Conservation (phyloP, 176 grass and related monocot genomes). For the Calamus simplicifolius region DNA sequence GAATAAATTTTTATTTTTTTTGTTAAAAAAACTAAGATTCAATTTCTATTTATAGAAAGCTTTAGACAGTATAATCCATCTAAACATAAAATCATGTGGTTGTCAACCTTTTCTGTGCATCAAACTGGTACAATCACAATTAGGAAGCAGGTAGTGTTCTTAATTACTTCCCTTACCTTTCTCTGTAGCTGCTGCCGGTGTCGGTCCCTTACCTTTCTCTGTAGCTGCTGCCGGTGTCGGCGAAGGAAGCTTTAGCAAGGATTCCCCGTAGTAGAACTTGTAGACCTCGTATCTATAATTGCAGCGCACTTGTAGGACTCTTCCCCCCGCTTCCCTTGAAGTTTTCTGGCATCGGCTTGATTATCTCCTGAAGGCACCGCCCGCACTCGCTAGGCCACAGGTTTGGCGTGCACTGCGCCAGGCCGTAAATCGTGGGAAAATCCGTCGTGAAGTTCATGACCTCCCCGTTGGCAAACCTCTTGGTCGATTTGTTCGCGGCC, state of each 20-base stretch:
- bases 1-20: too few relatives aligned
- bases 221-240: background rate
- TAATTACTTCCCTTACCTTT: too few relatives aligned
- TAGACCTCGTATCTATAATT: slow-evolving; percentile 36
- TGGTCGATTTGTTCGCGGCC: slow-evolving; percentile 20
- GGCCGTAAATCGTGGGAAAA: slow-evolving; percentile 27
- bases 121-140: too few relatives aligned
- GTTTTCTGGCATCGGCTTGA: background rate
- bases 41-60: too few relatives aligned
- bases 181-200: too few relatives aligned
- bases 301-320: slow-evolving; percentile 25
- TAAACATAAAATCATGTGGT: too few relatives aligned
- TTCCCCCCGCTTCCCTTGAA: slow-evolving; percentile 7
- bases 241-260: slow-evolving; percentile 24
- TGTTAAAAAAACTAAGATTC: too few relatives aligned
- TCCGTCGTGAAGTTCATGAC: slow-evolving; percentile 1
- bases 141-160: too few relatives aligned
- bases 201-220: too few relatives aligned
- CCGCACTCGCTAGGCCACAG: slow-evolving; percentile 21
- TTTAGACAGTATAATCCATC: too few relatives aligned
- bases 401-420: slow-evolving; percentile 50
- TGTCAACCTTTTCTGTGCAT: too few relatives aligned
- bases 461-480: slow-evolving; percentile 32
- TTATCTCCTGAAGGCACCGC: slow-evolving; percentile 21
- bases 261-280: slow-evolving; percentile 29